phyloP scores from a whole-genome alignment of 164 flowering plant genomes.

The Tetracentron sinense region DNA sequence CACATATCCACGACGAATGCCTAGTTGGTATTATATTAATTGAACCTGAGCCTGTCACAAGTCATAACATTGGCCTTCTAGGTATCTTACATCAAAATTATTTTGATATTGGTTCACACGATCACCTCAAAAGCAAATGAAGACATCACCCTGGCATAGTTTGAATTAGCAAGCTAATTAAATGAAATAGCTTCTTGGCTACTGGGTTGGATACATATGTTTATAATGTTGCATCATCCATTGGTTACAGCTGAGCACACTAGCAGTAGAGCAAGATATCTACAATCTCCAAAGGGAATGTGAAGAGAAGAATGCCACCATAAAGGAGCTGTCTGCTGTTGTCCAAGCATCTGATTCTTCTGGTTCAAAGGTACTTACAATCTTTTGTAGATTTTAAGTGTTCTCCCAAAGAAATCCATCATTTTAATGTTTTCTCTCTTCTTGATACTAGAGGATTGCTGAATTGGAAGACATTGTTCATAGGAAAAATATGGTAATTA shows the following conservation, averaged over 20 bases:
- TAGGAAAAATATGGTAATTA: constrained; percentile 60
- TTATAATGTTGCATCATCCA: background rate
- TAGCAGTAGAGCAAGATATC: constrained; percentile 61
- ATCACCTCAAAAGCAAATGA: no score
- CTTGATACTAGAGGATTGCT: constrained; percentile 56
- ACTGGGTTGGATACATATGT: background rate
- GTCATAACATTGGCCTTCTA: background rate
- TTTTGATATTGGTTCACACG: no score
- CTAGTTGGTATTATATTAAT: no score
- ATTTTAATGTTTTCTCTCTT: no score
- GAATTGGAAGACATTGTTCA: constrained; percentile 78
- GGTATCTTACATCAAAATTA: background rate
- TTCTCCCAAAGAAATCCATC: no score
- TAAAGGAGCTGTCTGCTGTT: constrained; percentile 48
- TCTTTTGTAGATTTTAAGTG: background rate
- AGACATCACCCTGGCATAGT: no score
- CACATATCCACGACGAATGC: no score
- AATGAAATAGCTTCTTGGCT: background rate
- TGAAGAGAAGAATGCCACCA: constrained; percentile 69
- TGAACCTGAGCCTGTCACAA: no score
- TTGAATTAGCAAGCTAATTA: background rate
- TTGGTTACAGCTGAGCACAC: constrained; percentile 39
- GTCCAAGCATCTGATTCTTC: constrained; percentile 44
- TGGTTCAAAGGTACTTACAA: constrained; percentile 52
- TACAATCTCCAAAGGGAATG: constrained; percentile 58